Percentiles rank a stretch among this genome's conserved stretches.
These are phyloP conservation scores for Cryomyces minteri DNA, from an alignment of 495 filamentous ascomycete genomes.

Conservation along the genomic window DNA sequence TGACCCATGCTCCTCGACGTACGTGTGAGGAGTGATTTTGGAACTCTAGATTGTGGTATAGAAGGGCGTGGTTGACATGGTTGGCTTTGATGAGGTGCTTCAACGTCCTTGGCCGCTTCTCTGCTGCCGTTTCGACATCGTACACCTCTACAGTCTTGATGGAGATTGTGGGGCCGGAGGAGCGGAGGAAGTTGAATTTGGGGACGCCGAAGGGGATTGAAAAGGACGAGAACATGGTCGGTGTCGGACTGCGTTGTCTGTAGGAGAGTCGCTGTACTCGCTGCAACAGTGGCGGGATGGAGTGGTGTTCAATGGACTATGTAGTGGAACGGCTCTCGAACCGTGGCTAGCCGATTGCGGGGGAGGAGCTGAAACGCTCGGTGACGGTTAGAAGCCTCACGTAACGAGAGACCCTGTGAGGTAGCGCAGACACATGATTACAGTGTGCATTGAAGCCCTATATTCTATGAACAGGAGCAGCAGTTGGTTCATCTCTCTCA, in stretches of 20 bases:
- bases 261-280: too few species aligned
- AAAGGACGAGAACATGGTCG: background rate
- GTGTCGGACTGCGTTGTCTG: background rate
- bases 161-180: conserved; percentile 27
- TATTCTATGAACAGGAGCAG: too few species aligned
- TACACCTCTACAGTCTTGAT: conserved; percentile 53
- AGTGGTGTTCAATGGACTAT: too few species aligned
- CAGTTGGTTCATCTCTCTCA: too few species aligned
- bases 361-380: too few species aligned
- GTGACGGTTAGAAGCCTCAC: too few species aligned
- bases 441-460: too few species aligned
- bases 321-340: too few species aligned
- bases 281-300: too few species aligned
- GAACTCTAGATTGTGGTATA: conserved; percentile 59
- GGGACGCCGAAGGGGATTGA: background rate
- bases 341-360: too few species aligned
- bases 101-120: conserved; percentile 63
- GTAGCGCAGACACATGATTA: too few species aligned
- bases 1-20: conserved; percentile 9
- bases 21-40: conserved; percentile 85
- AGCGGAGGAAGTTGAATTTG: background rate
- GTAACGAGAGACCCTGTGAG: too few species aligned
- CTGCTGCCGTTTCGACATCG: conserved; percentile 57
- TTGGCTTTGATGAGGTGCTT: conserved; percentile 84
- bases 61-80: conserved; percentile 71